Conservation (phyloP, 768 basidiomycete genomes). For the Suillus spraguei region DNA sequence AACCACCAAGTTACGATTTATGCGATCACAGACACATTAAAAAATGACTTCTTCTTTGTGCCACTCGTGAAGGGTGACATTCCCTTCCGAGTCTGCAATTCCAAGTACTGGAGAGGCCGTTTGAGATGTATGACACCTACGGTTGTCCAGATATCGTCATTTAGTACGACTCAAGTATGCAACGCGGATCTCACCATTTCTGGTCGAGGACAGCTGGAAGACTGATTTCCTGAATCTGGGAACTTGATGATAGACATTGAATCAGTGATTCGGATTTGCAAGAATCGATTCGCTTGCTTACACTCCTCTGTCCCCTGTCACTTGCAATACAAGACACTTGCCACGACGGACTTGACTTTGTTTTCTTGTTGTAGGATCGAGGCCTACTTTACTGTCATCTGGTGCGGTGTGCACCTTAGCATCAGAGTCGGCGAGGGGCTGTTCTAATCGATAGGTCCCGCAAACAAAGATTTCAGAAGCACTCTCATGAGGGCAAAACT, state of each 20-base stretch:
- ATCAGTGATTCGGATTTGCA: background rate
- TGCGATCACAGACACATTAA: background rate
- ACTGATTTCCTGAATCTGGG: conserved; percentile 66
- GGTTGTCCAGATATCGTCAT: conserved; percentile 13
- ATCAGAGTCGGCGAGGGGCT: conserved; percentile 30
- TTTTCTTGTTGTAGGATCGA: conserved; percentile 6
- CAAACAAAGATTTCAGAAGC: conserved; percentile 73
- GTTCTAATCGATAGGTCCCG: conserved; percentile 87
- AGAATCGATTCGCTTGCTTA: conserved; percentile 27
- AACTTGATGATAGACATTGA: conserved; percentile 34
- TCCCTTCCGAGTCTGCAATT: conserved; percentile 86
- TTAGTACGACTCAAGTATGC: background rate
- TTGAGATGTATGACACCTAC: conserved; percentile 60
- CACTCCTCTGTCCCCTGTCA: conserved; percentile 39
- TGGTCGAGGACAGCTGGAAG: conserved; percentile 88
- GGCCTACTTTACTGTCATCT: conserved; percentile 1
- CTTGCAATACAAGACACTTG: conserved; percentile 70
- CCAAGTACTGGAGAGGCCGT: conserved; percentile 54
- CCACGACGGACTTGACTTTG: conserved; percentile 55
- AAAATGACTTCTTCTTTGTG: conserved; percentile 45
- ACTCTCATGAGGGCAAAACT: conserved; percentile 79
- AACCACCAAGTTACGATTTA: conserved; percentile 10
- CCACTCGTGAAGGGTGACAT: conserved; percentile 66
- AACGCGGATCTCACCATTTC: conserved; percentile 74
- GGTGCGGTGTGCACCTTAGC: background rate